phyloP scores from a whole-genome alignment of 768 basidiomycete species.

The Crassisporium funariophilum region DNA sequence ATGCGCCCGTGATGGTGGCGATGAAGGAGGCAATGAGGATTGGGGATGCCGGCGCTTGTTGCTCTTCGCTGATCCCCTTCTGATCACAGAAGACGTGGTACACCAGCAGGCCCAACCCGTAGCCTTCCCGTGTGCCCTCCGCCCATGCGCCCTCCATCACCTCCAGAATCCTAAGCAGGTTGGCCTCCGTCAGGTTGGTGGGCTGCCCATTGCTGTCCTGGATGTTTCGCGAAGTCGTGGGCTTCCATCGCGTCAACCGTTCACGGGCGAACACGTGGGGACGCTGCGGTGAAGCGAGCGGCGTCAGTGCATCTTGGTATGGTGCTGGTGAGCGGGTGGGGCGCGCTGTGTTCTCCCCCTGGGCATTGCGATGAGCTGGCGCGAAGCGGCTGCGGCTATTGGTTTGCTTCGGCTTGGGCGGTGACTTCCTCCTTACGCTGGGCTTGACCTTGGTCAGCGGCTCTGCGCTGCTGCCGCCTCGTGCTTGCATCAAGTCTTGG shows the following conservation, averaged over 20 bases:
- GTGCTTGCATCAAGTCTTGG: too few relatives aligned
- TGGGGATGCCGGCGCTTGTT: constrained; percentile 21
- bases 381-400: too few relatives aligned
- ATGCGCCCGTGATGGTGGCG: constrained; percentile 23
- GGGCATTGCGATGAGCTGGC: too few relatives aligned
- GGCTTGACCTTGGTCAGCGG: too few relatives aligned
- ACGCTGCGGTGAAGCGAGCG: neutral
- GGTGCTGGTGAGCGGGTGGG: neutral
- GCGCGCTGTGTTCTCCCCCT: too few relatives aligned
- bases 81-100: constrained; percentile 11
- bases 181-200: neutral
- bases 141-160: constrained; percentile 23
- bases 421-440: too few relatives aligned
- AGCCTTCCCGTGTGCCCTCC: neutral
- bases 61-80: constrained; percentile 23
- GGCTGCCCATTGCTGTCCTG: neutral
- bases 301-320: neutral
- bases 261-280: neutral
- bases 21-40: constrained; percentile 25
- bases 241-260: neutral
- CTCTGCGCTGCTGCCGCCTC: too few relatives aligned
- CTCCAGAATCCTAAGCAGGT: constrained; percentile 14
- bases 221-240: neutral
- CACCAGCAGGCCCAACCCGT: constrained; percentile 1
- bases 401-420: too few relatives aligned